These are phyloP conservation scores for Kokia cookei DNA, from an alignment of 441 rosid genomes.

Conservation along the genomic window DNA sequence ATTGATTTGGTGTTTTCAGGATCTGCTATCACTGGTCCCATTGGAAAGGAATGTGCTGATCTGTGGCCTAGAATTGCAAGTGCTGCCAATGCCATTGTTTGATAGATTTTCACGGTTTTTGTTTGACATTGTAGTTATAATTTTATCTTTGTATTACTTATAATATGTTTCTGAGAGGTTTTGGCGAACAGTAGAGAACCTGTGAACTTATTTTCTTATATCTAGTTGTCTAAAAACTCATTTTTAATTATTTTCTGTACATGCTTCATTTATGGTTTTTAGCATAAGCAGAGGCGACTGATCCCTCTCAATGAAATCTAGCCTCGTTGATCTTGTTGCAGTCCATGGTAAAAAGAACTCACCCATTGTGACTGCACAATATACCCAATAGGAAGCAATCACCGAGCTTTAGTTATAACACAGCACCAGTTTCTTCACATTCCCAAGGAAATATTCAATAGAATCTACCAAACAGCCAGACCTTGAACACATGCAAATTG, in stretches of 20 bases:
- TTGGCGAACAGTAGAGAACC: not conserved
- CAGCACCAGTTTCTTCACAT: constrained; percentile 39
- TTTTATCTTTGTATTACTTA: not conserved
- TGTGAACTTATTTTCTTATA: not conserved
- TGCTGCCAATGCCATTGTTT: constrained; percentile 49
- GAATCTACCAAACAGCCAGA: constrained; percentile 80
- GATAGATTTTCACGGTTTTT: constrained; percentile 2
- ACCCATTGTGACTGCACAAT: too few relatives aligned
- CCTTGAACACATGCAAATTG: constrained; percentile 75
- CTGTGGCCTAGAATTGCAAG: constrained; percentile 4
- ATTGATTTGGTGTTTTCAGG: not conserved
- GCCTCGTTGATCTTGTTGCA: not conserved
- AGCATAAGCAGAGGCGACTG: not conserved
- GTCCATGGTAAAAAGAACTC: too few relatives aligned
- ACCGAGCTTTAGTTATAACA: constrained; percentile 24
- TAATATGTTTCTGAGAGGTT: not conserved
- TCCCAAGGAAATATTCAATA: constrained; percentile 41
- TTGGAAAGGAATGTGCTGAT: constrained; percentile 4
- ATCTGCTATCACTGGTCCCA: constrained; percentile 1
- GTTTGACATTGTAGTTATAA: not conserved
- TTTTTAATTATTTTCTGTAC: not conserved
- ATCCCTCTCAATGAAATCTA: not conserved
- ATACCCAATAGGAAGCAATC: too few relatives aligned
- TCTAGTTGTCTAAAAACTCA: not conserved
- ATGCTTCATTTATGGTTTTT: not conserved